Evolutionary conservation across 345 rosid genomes (phyloP), one percentile per base, ranked within the genome.

Genomic region (Syzygium oleosum): DNA sequence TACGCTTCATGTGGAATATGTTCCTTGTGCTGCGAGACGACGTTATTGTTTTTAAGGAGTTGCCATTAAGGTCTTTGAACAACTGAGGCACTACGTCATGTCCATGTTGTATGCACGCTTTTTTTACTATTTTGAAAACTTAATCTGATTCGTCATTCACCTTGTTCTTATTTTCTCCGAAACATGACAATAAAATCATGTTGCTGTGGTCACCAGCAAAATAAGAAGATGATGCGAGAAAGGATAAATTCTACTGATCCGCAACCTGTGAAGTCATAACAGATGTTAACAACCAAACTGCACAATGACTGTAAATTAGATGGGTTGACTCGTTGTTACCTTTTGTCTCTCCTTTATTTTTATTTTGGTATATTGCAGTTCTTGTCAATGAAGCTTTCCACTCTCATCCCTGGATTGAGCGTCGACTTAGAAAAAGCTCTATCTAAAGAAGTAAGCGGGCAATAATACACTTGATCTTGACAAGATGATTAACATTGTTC

Each of bases 301-400:
- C 80, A 34, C 80, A 9, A 17, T 73, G 80, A 34, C 49, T 19
- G 27, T 73, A 34, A 34, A 17, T 22, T 10, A 34, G 49, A 73
- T 68, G 63, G 51, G 46, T 38, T 73, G 19, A 73, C 25, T 38
- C 25, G 19, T 41, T 19, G 38, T 56, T 87, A 63, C 58, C 27
- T 85, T 85, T 61, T 12, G 43, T 55, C 56, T 51, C 85, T 65
- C 46, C 84, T 52, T 52, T 11, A 12, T 83, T 61, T 52, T 25
- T 12, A 12, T 12, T 58, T 52, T 61, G 38, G 49, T 25, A 49
- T 84, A 78, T 84, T 91, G 91, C 94, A 97, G 99, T 97, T 97
- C 89, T 90, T 97, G 89, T 96, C 99, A 6, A 97, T 97, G 99
- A 97, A 96, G 92, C 99, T 97, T n/a, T 94, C 99, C 31, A 94